phyloP scores from a whole-genome alignment of 257 asterid genomes.

The Eustoma russellianum region DNA sequence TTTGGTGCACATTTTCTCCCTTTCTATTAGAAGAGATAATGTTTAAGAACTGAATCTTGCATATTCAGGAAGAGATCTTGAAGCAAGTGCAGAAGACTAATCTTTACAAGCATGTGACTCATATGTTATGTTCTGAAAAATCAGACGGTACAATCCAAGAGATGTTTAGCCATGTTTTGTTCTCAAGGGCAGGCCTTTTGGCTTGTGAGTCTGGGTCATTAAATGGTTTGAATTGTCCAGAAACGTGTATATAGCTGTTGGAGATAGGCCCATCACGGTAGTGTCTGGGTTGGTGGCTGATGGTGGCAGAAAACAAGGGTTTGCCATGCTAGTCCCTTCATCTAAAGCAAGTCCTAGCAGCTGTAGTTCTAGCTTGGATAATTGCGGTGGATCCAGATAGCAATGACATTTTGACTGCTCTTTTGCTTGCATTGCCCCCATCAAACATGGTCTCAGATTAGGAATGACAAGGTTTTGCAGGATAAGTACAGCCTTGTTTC shows the following conservation, averaged over 20 bases:
- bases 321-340: conserved; percentile 72
- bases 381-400: conserved; percentile 46
- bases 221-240: conserved; percentile 49
- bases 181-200: conserved; percentile 78
- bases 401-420: conserved; percentile 71
- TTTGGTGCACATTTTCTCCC: too few species aligned
- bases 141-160: conserved; percentile 25
- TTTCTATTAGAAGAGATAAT: too few species aligned
- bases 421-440: conserved; percentile 83
- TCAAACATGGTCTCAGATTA: conserved; percentile 71
- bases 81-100: conserved; percentile 73
- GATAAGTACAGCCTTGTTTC: conserved; percentile 51
- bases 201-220: conserved; percentile 41
- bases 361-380: conserved; percentile 34
- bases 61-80: conserved; percentile 69
- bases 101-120: conserved; percentile 62
- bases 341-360: conserved; percentile 39
- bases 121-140: conserved; percentile 41
- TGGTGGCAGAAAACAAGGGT: conserved; percentile 56
- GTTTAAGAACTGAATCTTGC: too few species aligned
- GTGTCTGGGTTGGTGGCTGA: conserved; percentile 66
- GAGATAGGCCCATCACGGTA: conserved; percentile 49
- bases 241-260: conserved; percentile 59
- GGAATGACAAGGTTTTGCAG: conserved; percentile 52
- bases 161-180: conserved; percentile 35